Evolutionary conservation across 2,329 filamentous ascomycete species (phyloP), one percentile per base, ranked within the genome.

Genomic region (Trichoderma simmonsii): DNA sequence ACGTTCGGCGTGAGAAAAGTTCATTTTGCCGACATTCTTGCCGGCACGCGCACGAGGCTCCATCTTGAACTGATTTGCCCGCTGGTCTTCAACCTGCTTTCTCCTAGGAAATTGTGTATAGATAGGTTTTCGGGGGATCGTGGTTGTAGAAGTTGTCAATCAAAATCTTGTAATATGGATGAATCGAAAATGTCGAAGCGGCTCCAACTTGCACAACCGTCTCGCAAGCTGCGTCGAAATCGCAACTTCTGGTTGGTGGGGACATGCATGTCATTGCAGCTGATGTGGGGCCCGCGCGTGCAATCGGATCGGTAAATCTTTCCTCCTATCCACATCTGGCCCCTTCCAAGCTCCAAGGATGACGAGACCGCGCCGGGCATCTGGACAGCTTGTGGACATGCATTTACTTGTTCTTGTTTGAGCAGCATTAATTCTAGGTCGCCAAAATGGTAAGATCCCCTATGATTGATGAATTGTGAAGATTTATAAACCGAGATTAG

Each of bases 11-110:
- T 89, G 86, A 73, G 85, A 86, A 82, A 96, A 95, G 81, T 93
- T 95, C 86, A 94, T 92, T 81, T 93, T 92, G 75, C 91, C 91
- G 81, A 94, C 91, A 85, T 94, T 93, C 79, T 93, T 92, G 79
- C 91, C 91, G 78, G 91, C 90, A 77, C 92, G 89, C 73, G 92
- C 92, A 79, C 92, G 87, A 74, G 92, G 92, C 84, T 95, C 92
- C 85, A 93, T 93, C 80, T 84, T 88, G 75, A 51, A 73, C 36
- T 43, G 54, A 14, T 66, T 66, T 67, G 62, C 8, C 51, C 73
- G 39, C n/a, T 60, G 54, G 62, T 18, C 24, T 30, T 59, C 30
- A 9, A 6, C 26, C 61, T 54, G 14, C 11, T 9, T 30, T 48
- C 7, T 48, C 7, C 9, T 26, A 4, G n/a, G 11, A 28, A 18